Evolutionary conservation across 768 basidiomycete genomes (phyloP).

Genomic region (Rhizopogon salebrosus): DNA sequence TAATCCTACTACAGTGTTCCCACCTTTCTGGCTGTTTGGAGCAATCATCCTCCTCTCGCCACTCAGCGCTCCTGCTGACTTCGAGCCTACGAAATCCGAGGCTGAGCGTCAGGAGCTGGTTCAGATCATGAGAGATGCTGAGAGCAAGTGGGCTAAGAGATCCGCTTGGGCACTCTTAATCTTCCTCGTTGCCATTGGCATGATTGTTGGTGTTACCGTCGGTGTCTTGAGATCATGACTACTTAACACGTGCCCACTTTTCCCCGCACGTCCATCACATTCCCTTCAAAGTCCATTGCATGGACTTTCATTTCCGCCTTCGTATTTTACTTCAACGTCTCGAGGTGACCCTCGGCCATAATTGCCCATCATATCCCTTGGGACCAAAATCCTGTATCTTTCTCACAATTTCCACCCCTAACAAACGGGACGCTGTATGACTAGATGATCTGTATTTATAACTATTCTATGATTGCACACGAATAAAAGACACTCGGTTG

Average conservation of each 20-base stretch:
- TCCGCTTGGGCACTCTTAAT: slow-evolving; percentile 14
- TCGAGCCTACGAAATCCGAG: slow-evolving; percentile 29
- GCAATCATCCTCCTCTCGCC: slow-evolving; percentile 35
- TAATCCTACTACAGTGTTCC: slow-evolving; percentile 32
- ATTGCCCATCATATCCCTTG: not conserved
- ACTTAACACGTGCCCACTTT: not conserved
- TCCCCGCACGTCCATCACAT: not conserved
- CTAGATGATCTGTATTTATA: slow-evolving; percentile 3
- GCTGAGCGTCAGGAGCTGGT: slow-evolving; percentile 29
- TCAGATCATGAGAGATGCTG: slow-evolving; percentile 27
- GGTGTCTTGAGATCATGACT: slow-evolving; percentile 4
- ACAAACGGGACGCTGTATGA: slow-evolving; percentile 1
- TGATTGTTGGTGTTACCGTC: slow-evolving; percentile 2
- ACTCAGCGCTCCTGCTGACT: slow-evolving; percentile 28
- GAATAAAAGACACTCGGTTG: not conserved
- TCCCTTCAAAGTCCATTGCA: not conserved
- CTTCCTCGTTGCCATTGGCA: slow-evolving; percentile 3
- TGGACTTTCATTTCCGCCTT: not conserved
- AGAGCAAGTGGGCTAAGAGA: slow-evolving; percentile 39
- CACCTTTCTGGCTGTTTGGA: slow-evolving; percentile 44
- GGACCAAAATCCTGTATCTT: slow-evolving; percentile 1
- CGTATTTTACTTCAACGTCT: not conserved
- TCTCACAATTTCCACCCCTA: not conserved
- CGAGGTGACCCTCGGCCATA: not conserved
- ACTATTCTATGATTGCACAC: slow-evolving; percentile 3